Base-by-base conservation (phyloP, 2,329 filamentous ascomycete genomes). In the Gaeumannomyces tritici region DNA sequence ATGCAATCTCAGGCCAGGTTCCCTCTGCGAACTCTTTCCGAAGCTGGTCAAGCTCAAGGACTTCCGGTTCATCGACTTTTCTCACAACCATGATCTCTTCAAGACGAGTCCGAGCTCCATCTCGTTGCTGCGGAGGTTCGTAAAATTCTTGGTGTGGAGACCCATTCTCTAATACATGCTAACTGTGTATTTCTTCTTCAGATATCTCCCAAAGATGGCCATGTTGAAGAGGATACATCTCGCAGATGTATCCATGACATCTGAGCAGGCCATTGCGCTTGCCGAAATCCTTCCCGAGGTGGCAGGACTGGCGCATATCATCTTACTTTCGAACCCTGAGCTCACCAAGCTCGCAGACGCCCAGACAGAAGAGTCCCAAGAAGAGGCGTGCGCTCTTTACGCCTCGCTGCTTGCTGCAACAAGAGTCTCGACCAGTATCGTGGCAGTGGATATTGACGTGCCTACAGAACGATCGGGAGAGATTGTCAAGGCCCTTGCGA, bases 301-400 rank as follows among this genome's bases (percentile, higher is more conserved):
- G 60, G 85, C 83, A 55, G 85, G 83, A 55, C 80, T 99, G 42
- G 92, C 92, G 9, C 93, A 98, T 75, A 80, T 99, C 66, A 95
- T 89, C 70, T 83, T 98, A 4, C 77, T 96, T 54, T 90, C 95
- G 67, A 99, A 99, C 69, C 81, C 86, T 0, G 82, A 86, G 64
- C 77, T 97, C 5, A 79, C 83, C 27, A 83, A 83, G 58, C 81
- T 96, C 28, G 88, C 91, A 6, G 83, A 86, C 64, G 89, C 91
- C 0, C 89, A 82, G 60, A 90, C 90, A 7, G 91, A 95, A 68
- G 87, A 87, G 63, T 83, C 81, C 1, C 91, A 97, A 73, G 93
- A 98, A 75, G 93, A 98, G 74, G 93, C 95, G 0, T 96, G 91
- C 69, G 95, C 95, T 1, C 76, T 98, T 8, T 98, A 96, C 72